Evolutionary conservation across 352 stramenopile species (phyloP).

Genomic region (Phytophthora sojae): DNA sequence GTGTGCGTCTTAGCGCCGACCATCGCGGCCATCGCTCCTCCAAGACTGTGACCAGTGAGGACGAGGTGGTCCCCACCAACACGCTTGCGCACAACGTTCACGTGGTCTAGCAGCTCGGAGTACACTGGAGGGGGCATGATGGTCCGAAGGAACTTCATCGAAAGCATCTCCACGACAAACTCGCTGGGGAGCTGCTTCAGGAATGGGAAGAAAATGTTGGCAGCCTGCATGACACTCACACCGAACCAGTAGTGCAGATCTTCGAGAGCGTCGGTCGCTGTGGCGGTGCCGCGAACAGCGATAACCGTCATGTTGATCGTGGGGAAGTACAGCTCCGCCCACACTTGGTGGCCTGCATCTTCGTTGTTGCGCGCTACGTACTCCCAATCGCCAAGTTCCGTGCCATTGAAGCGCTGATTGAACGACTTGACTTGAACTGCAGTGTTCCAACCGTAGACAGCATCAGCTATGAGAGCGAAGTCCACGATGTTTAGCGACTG

Average conservation of each 20-base stretch:
- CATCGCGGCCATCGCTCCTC: slow-evolving; percentile 87
- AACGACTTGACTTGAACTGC: slow-evolving; percentile 79
- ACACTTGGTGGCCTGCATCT: slow-evolving; percentile 73
- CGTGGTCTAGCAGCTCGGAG: slow-evolving; percentile 72
- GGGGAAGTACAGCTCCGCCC: slow-evolving; percentile 87
- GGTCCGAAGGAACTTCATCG: slow-evolving; percentile 70
- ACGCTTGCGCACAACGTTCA: slow-evolving; percentile 59
- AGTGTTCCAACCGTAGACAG: slow-evolving; percentile 85
- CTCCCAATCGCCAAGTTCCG: slow-evolving; percentile 75
- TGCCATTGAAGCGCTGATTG: slow-evolving; percentile 83
- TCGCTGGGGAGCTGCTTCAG: slow-evolving; percentile 80
- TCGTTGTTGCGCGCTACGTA: slow-evolving; percentile 81
- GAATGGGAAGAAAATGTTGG: slow-evolving; percentile 88
- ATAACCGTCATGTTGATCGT: slow-evolving; percentile 88
- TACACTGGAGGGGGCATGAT: slow-evolving; percentile 88
- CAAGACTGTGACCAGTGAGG: slow-evolving; percentile 85
- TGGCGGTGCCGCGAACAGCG: slow-evolving; percentile 83
- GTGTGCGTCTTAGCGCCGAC: slow-evolving; percentile 85
- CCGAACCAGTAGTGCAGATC: slow-evolving; percentile 91
- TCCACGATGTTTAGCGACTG: slow-evolving; percentile 76
- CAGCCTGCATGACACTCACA: slow-evolving; percentile 87
- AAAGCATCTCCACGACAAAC: slow-evolving; percentile 88
- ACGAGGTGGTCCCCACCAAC: slow-evolving; percentile 77
- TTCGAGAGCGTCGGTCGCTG: slow-evolving; percentile 83
- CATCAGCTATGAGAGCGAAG: slow-evolving; percentile 87